phyloP scores from a whole-genome alignment of 768 basidiomycete genomes.

The Porphyrellus cyaneotinctus region DNA sequence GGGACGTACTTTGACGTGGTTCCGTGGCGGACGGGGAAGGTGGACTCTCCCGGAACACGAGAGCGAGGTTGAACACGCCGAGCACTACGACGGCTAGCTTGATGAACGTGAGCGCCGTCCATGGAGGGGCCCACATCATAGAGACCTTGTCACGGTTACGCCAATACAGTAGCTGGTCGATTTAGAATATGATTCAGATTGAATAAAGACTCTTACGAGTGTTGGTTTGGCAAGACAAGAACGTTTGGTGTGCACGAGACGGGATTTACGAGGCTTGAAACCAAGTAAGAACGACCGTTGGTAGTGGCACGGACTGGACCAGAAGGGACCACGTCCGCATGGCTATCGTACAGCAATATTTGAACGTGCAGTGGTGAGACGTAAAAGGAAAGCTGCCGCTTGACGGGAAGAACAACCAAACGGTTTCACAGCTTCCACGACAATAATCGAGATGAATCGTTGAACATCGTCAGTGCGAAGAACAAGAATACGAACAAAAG shows the following conservation, averaged over 20 bases:
- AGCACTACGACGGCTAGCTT: slow-evolving; percentile 20
- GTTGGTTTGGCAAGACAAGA: not conserved
- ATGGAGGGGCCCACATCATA: not conserved
- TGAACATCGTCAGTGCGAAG: too few species aligned
- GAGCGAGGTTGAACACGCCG: slow-evolving; percentile 15
- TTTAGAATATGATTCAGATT: not conserved
- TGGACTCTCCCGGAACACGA: slow-evolving; percentile 3
- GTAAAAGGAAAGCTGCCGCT: too few species aligned
- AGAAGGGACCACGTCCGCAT: not conserved
- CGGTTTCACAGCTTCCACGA: too few species aligned
- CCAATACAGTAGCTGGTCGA: not conserved
- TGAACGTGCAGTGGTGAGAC: too few species aligned
- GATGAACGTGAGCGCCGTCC: slow-evolving; percentile 16
- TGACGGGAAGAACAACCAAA: too few species aligned
- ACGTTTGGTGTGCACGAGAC: not conserved
- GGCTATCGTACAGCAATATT: not conserved
- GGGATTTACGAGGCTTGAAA: not conserved
- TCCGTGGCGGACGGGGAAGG: not conserved
- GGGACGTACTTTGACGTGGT: slow-evolving; percentile 15
- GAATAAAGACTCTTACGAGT: too few species aligned
- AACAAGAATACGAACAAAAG: too few species aligned
- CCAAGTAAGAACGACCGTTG: not conserved
- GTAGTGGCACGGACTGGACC: not conserved
- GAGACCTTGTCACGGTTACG: not conserved
- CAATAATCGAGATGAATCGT: too few species aligned